These are phyloP conservation scores for Stagonosporopsis vannaccii DNA, from an alignment of 2,329 filamentous ascomycete species.

Conservation along the genomic window DNA sequence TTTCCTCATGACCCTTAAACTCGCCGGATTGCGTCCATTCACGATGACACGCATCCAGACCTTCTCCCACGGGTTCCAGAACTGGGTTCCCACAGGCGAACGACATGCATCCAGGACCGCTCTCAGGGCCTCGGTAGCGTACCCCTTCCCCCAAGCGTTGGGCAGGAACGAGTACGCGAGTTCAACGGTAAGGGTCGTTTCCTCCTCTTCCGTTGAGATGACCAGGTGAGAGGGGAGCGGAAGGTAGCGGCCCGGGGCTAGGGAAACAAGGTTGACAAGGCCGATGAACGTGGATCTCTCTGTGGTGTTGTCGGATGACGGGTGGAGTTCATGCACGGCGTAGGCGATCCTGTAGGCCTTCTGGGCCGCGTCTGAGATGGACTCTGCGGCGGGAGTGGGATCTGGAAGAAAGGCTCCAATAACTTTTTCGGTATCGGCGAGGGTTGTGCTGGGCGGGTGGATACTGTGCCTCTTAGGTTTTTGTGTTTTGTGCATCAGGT, in stretches of 20 bases:
- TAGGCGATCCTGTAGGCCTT: constrained; percentile 1
- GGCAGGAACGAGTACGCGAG: constrained; percentile 35
- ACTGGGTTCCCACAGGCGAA: constrained; percentile 1
- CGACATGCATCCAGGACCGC: constrained; percentile 30
- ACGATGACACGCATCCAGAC: constrained; percentile 44
- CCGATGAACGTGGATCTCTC: constrained; percentile 29
- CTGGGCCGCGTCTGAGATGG: background rate
- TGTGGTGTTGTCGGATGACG: background rate
- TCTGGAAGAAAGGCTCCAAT: background rate
- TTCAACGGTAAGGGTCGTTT: constrained; percentile 28
- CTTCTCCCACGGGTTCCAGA: constrained; percentile 36
- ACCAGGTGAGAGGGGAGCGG: constrained; percentile 8
- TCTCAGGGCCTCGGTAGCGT: constrained; percentile 30
- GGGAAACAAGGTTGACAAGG: constrained; percentile 28
- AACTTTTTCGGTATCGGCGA: background rate
- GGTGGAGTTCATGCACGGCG: background rate
- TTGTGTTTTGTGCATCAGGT: background rate
- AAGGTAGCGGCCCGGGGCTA: constrained; percentile 10
- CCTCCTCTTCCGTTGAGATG: background rate
- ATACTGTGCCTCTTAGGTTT: background rate
- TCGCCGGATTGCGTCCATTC: constrained; percentile 40
- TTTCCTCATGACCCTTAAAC: constrained; percentile 43
- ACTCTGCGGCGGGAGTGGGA: background rate
- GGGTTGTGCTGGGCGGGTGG: background rate
- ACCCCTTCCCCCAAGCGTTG: constrained; percentile 31